These are phyloP conservation scores for Geotrichum histeridarum DNA, from an alignment of 1,139 yeast species.

Conservation along the genomic window DNA sequence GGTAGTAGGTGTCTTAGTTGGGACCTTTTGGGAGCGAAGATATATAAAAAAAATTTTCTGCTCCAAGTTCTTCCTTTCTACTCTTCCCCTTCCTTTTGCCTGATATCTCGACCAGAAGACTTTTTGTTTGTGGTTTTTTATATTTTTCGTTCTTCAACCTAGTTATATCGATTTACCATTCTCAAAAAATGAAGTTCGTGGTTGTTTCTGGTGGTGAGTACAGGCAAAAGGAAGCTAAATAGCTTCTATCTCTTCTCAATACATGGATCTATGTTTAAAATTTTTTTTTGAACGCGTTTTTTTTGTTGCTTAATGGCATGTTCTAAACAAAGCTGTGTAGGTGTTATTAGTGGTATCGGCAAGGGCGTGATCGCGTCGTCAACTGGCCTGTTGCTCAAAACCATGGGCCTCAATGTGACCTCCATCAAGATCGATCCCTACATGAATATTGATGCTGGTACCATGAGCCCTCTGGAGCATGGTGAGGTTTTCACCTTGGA, in stretches of 20 bases:
- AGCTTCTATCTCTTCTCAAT: background rate
- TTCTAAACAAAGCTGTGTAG: conserved; percentile 60
- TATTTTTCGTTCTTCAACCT: background rate
- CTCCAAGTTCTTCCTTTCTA: background rate
- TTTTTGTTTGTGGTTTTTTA: background rate
- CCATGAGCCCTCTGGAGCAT: conserved; percentile 98
- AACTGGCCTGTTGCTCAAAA: conserved; percentile 89
- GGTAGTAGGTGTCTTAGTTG: too few species aligned
- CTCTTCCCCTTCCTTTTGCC: conserved; percentile 20
- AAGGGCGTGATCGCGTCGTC: conserved; percentile 97
- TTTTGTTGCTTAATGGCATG: background rate
- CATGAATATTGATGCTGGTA: conserved; percentile 98
- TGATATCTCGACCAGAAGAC: conserved; percentile 11
- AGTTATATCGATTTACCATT: background rate
- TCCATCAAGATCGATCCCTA: conserved; percentile 98
- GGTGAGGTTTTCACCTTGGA: conserved; percentile 97
- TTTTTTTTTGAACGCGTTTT: background rate
- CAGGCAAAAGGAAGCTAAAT: conserved; percentile 18
- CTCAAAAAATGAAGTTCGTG: conserved; percentile 85
- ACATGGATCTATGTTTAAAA: background rate
- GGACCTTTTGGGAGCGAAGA: too few species aligned
- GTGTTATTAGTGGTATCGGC: conserved; percentile 98
- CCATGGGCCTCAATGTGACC: conserved; percentile 89
- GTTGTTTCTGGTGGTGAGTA: conserved; percentile 85
- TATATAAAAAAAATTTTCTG: background rate